Percentiles rank a stretch among this genome's conserved stretches.
phyloP scores from a whole-genome alignment of 176 grass and related monocot genomes.

The Elaeis guineensis region DNA sequence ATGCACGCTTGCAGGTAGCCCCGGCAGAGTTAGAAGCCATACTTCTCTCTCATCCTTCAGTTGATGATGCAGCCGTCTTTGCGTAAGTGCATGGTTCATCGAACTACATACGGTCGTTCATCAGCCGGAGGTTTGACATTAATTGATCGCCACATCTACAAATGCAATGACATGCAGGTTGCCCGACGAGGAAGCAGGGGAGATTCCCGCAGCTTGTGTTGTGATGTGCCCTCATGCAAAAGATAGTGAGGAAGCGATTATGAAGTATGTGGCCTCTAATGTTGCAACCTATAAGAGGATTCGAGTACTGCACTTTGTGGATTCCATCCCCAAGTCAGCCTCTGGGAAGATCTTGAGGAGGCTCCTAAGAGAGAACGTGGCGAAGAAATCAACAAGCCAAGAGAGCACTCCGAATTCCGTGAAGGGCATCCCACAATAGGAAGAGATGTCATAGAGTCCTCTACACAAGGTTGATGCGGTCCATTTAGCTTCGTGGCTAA shows the following conservation, averaged over 20 bases:
- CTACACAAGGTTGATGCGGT: too few species aligned
- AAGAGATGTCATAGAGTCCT: too few species aligned
- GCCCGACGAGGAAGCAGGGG: conserved; percentile 80
- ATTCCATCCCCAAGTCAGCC: conserved; percentile 69
- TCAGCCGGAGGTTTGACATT: too few species aligned
- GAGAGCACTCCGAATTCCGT: too few species aligned
- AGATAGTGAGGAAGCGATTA: conserved; percentile 45
- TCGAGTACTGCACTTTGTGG: conserved; percentile 48
- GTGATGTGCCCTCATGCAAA: conserved; percentile 33
- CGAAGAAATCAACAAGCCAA: conserved; percentile 2
- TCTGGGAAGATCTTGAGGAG: conserved; percentile 81
- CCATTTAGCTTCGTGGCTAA: too few species aligned
- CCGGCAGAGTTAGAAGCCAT: conserved; percentile 84
- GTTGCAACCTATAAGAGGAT: conserved; percentile 79
- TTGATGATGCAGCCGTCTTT: conserved; percentile 74
- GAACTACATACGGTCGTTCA: too few species aligned
- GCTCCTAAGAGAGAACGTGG: conserved; percentile 55
- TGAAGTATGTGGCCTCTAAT: conserved; percentile 49
- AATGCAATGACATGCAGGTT: conserved; percentile 25
- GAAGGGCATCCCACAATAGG: too few species aligned
- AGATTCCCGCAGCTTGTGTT: conserved; percentile 70
- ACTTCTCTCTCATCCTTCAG: conserved; percentile 58
- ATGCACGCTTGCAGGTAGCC: conserved; percentile 36
- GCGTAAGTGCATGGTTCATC: conserved; percentile 26
- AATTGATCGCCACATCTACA: too few species aligned